Conservation (phyloP, 768 basidiomycete genomes). For the Porphyrellus cyaneotinctus region DNA sequence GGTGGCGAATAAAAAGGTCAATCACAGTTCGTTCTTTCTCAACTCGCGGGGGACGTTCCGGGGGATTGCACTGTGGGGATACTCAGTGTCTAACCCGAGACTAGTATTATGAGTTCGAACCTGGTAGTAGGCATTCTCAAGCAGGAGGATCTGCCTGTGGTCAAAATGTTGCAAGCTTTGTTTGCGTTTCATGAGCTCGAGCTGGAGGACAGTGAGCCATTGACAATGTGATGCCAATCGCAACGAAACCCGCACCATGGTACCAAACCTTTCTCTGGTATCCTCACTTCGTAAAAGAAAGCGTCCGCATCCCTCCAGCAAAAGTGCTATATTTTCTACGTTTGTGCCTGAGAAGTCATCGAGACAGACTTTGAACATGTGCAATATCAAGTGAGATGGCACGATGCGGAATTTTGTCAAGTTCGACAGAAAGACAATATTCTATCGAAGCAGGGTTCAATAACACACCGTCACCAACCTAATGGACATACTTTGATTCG, state of each 20-base stretch:
- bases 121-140: conserved; percentile 99
- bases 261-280: conserved; percentile 79
- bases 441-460: conserved; percentile 52
- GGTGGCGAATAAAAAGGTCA: conserved; percentile 91
- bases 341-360: conserved; percentile 94
- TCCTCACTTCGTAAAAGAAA: conserved; percentile 86
- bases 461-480: not conserved
- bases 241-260: conserved; percentile 58
- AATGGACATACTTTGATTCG: conserved; percentile 64
- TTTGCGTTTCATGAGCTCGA: conserved; percentile 93
- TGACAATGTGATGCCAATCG: not conserved
- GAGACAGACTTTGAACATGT: conserved; percentile 95
- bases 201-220: conserved; percentile 41
- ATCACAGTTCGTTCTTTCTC: conserved; percentile 82
- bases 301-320: conserved; percentile 91
- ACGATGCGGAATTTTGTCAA: conserved; percentile 95
- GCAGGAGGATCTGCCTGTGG: conserved; percentile 78
- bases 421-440: conserved; percentile 82
- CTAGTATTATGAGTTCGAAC: conserved; percentile 35
- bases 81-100: conserved; percentile 8
- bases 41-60: conserved; percentile 82
- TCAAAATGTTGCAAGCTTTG: conserved; percentile 92
- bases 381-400: conserved; percentile 85
- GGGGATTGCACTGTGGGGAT: conserved; percentile 81
- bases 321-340: conserved; percentile 86